A percentile compares a stretch with the other conserved stretches of the same genome.
Evolutionary conservation across 768 basidiomycete genomes (phyloP).

Genomic region (Mycena olivaceomarginata): DNA sequence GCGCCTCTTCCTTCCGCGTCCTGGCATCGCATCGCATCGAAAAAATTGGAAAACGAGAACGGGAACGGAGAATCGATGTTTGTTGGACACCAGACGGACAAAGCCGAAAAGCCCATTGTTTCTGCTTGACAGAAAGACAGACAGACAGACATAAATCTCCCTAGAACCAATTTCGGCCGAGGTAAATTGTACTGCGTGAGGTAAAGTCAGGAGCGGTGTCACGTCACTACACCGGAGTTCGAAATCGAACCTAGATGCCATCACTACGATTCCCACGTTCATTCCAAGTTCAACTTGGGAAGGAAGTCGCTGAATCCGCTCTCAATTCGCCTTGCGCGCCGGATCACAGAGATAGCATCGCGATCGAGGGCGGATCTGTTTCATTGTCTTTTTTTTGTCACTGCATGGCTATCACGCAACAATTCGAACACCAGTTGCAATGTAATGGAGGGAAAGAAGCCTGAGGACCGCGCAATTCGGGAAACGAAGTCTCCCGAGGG

Average conservation of each 20-base stretch:
- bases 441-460: neutral
- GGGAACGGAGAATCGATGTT: neutral
- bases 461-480: neutral
- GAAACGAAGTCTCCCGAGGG: neutral
- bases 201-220: neutral
- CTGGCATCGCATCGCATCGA: neutral
- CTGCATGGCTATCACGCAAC: neutral
- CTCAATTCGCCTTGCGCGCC: neutral
- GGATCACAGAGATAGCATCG: neutral
- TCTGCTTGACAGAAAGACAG: neutral
- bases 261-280: neutral
- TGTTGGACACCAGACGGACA: slow-evolving; percentile 1
- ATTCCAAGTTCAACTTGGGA: neutral
- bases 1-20: neutral
- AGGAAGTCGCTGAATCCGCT: neutral
- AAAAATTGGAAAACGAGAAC: neutral
- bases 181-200: no score
- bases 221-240: slow-evolving; percentile 7
- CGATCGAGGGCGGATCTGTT: neutral
- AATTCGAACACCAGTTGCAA: slow-evolving; percentile 1
- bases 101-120: neutral
- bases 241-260: neutral
- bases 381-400: neutral
- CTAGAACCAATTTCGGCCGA: no score
- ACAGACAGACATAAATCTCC: no score